These are phyloP conservation scores for Termitomyces sp. DNA, from an alignment of 768 basidiomycete species.

Conservation along the genomic window DNA sequence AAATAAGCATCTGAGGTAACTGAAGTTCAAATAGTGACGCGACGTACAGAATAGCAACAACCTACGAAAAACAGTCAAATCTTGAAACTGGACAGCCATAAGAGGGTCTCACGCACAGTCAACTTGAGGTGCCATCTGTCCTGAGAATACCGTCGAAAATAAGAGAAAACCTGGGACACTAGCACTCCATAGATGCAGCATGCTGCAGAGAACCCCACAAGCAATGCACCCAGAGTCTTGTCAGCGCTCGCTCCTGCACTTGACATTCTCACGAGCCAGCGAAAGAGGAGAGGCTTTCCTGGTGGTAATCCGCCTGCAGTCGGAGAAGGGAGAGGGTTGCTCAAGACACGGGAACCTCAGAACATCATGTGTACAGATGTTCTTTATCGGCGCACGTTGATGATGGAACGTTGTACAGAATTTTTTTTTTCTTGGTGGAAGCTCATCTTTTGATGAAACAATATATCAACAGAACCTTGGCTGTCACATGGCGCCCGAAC, in stretches of 20 bases:
- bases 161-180: slow-evolving; percentile 46
- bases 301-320: background rate
- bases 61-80: slow-evolving; percentile 18
- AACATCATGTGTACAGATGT: background rate
- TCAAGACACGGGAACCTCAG: background rate
- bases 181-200: slow-evolving; percentile 51
- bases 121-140: slow-evolving; percentile 47
- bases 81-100: background rate
- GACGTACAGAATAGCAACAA: slow-evolving; percentile 31
- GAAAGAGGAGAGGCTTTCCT: background rate
- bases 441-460: slow-evolving; percentile 3
- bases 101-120: slow-evolving; percentile 32
- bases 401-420: background rate
- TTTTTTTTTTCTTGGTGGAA: background rate
- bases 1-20: background rate
- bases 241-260: slow-evolving; percentile 20
- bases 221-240: slow-evolving; percentile 54
- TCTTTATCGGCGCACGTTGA: background rate
- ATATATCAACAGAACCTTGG: slow-evolving; percentile 4
- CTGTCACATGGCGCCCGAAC: slow-evolving; percentile 2
- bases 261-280: slow-evolving; percentile 8
- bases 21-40: background rate
- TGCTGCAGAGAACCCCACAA: slow-evolving; percentile 52
- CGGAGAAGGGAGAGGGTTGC: background rate
- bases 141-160: slow-evolving; percentile 47